These are phyloP conservation scores for Pneumocystis carinii DNA, from an alignment of 1,139 yeast genomes.

Conservation along the genomic window DNA sequence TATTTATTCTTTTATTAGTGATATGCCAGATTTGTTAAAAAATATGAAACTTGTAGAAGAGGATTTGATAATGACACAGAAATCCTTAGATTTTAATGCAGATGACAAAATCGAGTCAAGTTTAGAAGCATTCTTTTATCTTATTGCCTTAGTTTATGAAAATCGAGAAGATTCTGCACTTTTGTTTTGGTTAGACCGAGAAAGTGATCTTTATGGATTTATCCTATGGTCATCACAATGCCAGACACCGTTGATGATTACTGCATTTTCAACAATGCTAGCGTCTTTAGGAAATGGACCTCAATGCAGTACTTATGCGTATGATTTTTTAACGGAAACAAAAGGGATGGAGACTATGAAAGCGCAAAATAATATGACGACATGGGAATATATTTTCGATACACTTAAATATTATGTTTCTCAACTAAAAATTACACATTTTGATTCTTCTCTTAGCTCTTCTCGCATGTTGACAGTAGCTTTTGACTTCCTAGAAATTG, in stretches of 20 bases:
- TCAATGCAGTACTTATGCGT: slow-evolving; percentile 36
- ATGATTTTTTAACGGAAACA: slow-evolving; percentile 23
- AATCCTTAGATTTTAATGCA: slow-evolving; percentile 13
- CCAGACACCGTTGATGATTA: slow-evolving; percentile 67
- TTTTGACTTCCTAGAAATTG: slow-evolving; percentile 35
- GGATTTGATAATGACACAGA: slow-evolving; percentile 41
- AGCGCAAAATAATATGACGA: slow-evolving; percentile 20
- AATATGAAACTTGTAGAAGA: slow-evolving; percentile 77
- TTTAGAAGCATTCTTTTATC: slow-evolving; percentile 69
- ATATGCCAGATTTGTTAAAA: slow-evolving; percentile 65
- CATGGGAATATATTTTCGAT: slow-evolving; percentile 43
- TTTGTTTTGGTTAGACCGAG: slow-evolving; percentile 61
- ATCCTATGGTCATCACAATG: slow-evolving; percentile 77
- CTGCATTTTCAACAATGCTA: slow-evolving; percentile 66
- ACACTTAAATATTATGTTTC: slow-evolving; percentile 42
- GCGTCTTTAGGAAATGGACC: slow-evolving; percentile 59
- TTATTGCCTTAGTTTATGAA: slow-evolving; percentile 56
- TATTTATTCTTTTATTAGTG: slow-evolving; percentile 46
- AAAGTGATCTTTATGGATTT: slow-evolving; percentile 54
- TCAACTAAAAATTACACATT: slow-evolving; percentile 25
- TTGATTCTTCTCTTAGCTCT: not conserved
- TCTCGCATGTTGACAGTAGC: slow-evolving; percentile 8
- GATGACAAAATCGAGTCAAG: slow-evolving; percentile 43
- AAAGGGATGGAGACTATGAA: slow-evolving; percentile 7
- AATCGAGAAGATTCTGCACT: slow-evolving; percentile 44